Evolutionary conservation across 192 early-diverging fungal genomes (phyloP).

Genomic region (Linnemannia zychae): DNA sequence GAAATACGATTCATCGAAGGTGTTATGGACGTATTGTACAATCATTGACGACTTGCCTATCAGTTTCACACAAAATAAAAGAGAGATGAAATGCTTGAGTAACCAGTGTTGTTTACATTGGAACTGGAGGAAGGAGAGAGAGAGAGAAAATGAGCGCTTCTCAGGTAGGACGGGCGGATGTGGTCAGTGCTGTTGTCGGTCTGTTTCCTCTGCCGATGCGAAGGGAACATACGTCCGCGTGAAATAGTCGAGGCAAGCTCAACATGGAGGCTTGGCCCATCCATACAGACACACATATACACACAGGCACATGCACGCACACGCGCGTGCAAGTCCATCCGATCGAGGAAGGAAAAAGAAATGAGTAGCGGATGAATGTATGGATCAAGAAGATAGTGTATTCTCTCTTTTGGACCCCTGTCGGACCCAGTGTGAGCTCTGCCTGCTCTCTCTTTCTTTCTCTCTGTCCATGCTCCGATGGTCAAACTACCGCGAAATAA

Average conservation of each 20-base stretch:
- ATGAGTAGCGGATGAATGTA: neutral
- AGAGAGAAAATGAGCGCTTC: neutral
- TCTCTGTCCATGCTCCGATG: neutral
- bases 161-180: neutral
- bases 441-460: neutral
- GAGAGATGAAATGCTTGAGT: neutral
- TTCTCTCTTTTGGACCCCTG: neutral
- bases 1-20: conserved; percentile 92
- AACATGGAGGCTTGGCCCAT: neutral
- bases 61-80: neutral
- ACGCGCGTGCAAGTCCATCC: neutral
- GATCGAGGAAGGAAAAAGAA: neutral
- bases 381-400: neutral
- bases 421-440: neutral
- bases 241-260: neutral
- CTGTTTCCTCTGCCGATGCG: neutral
- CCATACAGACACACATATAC: neutral
- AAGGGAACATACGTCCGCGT: neutral
- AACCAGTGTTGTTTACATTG: neutral
- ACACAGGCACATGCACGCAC: neutral
- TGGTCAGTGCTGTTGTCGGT: conserved; percentile 3
- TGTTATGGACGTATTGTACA: conserved; percentile 91
- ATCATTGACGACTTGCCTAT: conserved; percentile 89
- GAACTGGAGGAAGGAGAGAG: neutral
- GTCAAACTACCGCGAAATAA: neutral